phyloP scores from a whole-genome alignment of 2,329 filamentous ascomycete genomes.

The Pseudocercospora pini-densiflorae region DNA sequence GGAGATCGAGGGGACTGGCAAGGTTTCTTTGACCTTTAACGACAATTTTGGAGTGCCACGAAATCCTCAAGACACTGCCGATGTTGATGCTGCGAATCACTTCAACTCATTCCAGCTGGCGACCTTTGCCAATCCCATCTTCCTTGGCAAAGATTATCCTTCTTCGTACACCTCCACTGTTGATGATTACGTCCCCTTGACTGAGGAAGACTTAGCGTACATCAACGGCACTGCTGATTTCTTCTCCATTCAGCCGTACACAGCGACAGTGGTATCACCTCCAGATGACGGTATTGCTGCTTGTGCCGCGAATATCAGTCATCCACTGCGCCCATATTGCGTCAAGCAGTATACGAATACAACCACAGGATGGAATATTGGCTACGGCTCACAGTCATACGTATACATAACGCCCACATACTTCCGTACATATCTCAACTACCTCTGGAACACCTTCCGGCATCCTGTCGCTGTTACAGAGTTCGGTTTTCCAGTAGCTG shows the following conservation, averaged over 20 bases:
- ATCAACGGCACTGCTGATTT: slow-evolving; percentile 31
- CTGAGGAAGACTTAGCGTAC: slow-evolving; percentile 49
- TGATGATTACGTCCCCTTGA: slow-evolving; percentile 52
- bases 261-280: slow-evolving; percentile 22
- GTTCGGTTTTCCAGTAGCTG: slow-evolving; percentile 43
- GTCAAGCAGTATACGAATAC: slow-evolving; percentile 39
- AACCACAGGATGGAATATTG: slow-evolving; percentile 39
- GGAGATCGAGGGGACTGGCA: slow-evolving; percentile 56
- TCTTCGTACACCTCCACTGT: slow-evolving; percentile 53
- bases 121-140: slow-evolving; percentile 58
- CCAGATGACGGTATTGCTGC: slow-evolving; percentile 29
- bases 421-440: slow-evolving; percentile 60
- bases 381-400: slow-evolving; percentile 55
- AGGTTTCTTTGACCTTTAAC: slow-evolving; percentile 56
- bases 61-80: slow-evolving; percentile 43
- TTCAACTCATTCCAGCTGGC: slow-evolving; percentile 52
- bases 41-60: slow-evolving; percentile 43
- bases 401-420: slow-evolving; percentile 61
- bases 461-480: slow-evolving; percentile 45
- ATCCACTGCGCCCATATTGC: slow-evolving; percentile 34
- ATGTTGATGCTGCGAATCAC: slow-evolving; percentile 53
- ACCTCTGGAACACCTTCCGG: slow-evolving; percentile 64
- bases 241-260: slow-evolving; percentile 26
- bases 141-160: slow-evolving; percentile 58
- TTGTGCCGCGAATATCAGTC: slow-evolving; percentile 40